Evolutionary conservation across 2,329 filamentous ascomycete species (phyloP), one percentile per base, ranked within the genome.

Genomic region (Fusarium cyanostomum): DNA sequence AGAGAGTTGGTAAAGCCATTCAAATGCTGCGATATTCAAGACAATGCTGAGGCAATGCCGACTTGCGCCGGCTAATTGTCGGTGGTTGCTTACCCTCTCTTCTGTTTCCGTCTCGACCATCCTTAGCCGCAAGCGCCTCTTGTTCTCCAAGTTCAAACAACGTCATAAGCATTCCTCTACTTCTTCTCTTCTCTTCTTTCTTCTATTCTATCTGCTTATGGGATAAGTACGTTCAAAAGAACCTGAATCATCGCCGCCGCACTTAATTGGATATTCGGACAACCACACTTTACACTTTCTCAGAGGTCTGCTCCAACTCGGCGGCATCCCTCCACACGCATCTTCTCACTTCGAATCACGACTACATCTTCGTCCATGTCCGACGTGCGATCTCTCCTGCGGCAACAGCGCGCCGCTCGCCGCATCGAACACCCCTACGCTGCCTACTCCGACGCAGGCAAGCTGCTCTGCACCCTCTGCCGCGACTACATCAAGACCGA

Each of bases 311-410:
- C 43, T 65, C 43, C 50, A 35, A 45, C 56, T 62, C 62, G 53
- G 53, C 34, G 34, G 42, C 35, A 50, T 33, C 33, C 35, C 35
- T n/a, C 16, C 26, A 45, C 21, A 21, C 38, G 18, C 43, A 35
- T 45, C 28, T 44, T 58, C 16, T 24, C 18, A 34, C 24, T 37
- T 35, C 31, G 44, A 56, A 56, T 10, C 15, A 37, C 54, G 5
- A 15, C n/a, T 48, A 9, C 11, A 51, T 30, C 33, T 38, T 28
- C 33, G 38, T 59, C 41, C 64, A 94, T 95, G 91, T 83, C 91
- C 67, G 92, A 96, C 76, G 89, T 92, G 24, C 89, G 92, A 69
- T 86, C 91, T 31, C 85, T 96, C 44, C 84, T 96, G 56, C 90
- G 91, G 68, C 89, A 89, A 71, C 90, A 94, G 76, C 88, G 92